These are phyloP conservation scores for Venturia effusa DNA, from an alignment of 2,329 filamentous ascomycete species.

Conservation along the genomic window DNA sequence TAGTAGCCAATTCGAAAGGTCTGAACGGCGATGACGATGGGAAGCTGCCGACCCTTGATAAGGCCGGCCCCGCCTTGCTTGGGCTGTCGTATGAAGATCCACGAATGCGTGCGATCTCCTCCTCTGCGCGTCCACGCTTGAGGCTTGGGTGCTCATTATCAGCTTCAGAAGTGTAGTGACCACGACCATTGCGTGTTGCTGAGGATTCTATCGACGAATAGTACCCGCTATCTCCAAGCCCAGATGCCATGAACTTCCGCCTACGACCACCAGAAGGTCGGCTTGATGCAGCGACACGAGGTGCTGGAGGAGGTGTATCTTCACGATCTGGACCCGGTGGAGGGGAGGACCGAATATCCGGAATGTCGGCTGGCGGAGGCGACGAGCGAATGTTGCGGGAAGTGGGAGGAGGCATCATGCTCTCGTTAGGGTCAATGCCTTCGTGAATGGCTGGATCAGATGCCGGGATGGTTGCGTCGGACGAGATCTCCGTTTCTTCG, in stretches of 20 bases:
- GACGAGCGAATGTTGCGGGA: slow-evolving; percentile 48
- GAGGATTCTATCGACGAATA: slow-evolving; percentile 91
- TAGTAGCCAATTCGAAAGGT: slow-evolving; percentile 17
- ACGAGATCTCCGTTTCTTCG: slow-evolving; percentile 39
- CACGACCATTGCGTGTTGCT: slow-evolving; percentile 56
- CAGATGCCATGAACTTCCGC: slow-evolving; percentile 50
- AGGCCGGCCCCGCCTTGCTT: slow-evolving; percentile 50
- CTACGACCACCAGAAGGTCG: slow-evolving; percentile 34
- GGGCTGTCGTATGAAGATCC: slow-evolving; percentile 91
- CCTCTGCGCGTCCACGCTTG: slow-evolving; percentile 85
- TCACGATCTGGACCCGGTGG: slow-evolving; percentile 61
- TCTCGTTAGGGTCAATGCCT: slow-evolving; percentile 30
- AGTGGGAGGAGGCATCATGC: slow-evolving; percentile 31
- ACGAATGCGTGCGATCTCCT: slow-evolving; percentile 87
- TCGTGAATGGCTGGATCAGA: slow-evolving; percentile 40
- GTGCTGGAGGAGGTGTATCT: slow-evolving; percentile 50
- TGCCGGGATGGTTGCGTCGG: slow-evolving; percentile 40
- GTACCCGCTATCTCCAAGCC: slow-evolving; percentile 90
- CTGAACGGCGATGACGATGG: slow-evolving; percentile 32
- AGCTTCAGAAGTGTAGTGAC: slow-evolving; percentile 59
- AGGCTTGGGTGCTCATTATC: slow-evolving; percentile 65
- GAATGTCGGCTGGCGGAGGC: slow-evolving; percentile 56
- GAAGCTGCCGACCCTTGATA: slow-evolving; percentile 16
- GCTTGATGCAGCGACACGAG: slow-evolving; percentile 18
- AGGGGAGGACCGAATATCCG: slow-evolving; percentile 69